Percentiles rank a stretch among this genome's conserved stretches.
Evolutionary conservation across 1,284 basidiomycete species (phyloP).

Genomic region (Sporisorium iseilematis-ciliati): DNA sequence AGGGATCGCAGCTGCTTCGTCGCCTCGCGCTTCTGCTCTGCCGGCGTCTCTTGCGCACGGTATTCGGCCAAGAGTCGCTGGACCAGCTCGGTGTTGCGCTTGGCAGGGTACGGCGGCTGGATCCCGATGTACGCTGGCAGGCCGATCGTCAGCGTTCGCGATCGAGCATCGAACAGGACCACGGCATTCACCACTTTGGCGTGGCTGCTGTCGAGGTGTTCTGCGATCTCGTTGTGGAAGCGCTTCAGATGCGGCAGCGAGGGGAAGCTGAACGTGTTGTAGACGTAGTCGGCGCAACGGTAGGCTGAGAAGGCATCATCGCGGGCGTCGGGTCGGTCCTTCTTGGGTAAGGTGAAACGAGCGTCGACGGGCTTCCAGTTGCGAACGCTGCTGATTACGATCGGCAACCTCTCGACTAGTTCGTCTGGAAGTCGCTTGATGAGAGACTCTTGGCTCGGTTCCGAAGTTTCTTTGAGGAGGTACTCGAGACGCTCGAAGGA

Average conservation of each 20-base stretch:
- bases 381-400: conserved; percentile 13
- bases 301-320: neutral
- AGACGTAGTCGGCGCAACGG: conserved; percentile 14
- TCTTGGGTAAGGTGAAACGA: conserved; percentile 13
- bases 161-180: conserved; percentile 15
- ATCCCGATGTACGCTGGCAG: conserved; percentile 27
- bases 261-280: conserved; percentile 28
- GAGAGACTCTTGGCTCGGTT: conserved; percentile 1
- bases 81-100: conserved; percentile 3
- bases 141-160: conserved; percentile 17
- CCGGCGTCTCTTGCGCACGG: neutral
- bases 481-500: conserved; percentile 10
- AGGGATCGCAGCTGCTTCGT: conserved; percentile 1
- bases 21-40: conserved; percentile 9
- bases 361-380: conserved; percentile 5
- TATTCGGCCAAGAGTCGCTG: conserved; percentile 3
- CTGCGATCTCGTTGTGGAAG: conserved; percentile 13
- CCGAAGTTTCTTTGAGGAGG: conserved; percentile 1
- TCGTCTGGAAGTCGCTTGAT: conserved; percentile 12
- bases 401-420: neutral
- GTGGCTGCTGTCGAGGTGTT: neutral
- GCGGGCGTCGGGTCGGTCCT: neutral
- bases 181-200: conserved; percentile 1
- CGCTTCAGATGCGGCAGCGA: conserved; percentile 10
- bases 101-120: conserved; percentile 12